Evolutionary conservation across 2,329 filamentous ascomycete genomes (phyloP), one percentile per base, ranked within the genome.

Genomic region (Ophiostoma triangulosporum): DNA sequence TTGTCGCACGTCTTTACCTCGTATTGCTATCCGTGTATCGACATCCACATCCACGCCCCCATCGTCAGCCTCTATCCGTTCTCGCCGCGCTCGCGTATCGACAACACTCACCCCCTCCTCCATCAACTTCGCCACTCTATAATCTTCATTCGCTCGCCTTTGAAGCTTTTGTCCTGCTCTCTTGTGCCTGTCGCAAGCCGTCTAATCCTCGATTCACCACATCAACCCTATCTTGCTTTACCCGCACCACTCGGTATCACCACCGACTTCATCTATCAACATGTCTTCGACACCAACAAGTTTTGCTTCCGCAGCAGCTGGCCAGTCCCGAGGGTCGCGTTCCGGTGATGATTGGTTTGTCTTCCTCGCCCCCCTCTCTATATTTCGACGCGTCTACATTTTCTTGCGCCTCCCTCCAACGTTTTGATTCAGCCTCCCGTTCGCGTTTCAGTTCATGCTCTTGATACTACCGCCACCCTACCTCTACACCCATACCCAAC

Each of bases 271-370:
- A 22, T 26, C 4, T 20, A 48, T 26, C 36, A 35, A n/a, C 32
- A 43, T 31, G n/a, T 20, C 15, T 17, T 17, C 65, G 61, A 61
- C 88, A 68, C 82, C 84, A 63, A 88, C 86, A 62, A 89, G 84
- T 75, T 90, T 90, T 71, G 86, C 86, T 67, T 88, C 86, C 65
- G 86, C 86, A 63, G 86, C 86, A 62, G 85, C 86, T 66, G 85
- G 85, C 68, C 84, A 87, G 68, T 82, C 76, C 63, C 78, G 75
- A 66, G 79, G 78, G 68, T 67, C 72, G 62, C 76, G 75, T 71
- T 70, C 69, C 70, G 78, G 74, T 11, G 58, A 59, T 22, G 58
- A 60, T 17, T 60, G 58, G 58, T 59, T 54, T 20, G 58, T 46
- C 15, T 22, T 22, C 22, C n/a, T n/a, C n/a, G n/a, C 17, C 40